Evolutionary conservation across 306 rosid species (phyloP), one percentile per base, ranked within the genome.

Genomic region (Nissolia schottii): DNA sequence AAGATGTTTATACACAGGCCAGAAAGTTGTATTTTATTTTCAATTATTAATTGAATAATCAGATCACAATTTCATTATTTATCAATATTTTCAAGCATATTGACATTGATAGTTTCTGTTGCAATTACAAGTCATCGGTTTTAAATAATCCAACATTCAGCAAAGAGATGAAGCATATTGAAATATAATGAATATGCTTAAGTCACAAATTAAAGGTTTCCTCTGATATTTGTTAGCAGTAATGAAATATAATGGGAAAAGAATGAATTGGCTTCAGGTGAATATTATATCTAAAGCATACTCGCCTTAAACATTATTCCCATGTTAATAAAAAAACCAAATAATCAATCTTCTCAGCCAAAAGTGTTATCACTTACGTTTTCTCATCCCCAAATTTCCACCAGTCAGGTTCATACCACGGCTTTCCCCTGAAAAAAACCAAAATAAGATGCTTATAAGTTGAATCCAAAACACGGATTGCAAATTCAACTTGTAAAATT

Each of bases 341-440:
- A 60, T 22, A 68, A 11, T 23, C 45, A 59, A 43, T 54, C 46
- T 58, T 68, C 35, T 56, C 58, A 34, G 24, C 43, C 59, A 54
- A 60, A 50, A 56, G 82, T 49, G 32, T 60, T 20, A 78, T 78
- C 67, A 86, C 97, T 88, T 88, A 95, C 99, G 93, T 34, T 83
- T 89, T 95, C 69, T 89, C 96, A 80, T 95, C 99, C 12, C 99
- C 97, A 81, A 95, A 95, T 82, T 92, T 95, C 99, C 97, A 95
- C 97, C 97, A 89, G 0, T 95, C 99, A 50, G 99, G 97, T 80
- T 95, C 99, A 70, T 88, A 92, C 99, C 99, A 95, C 38, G 82
- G 59, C 79, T 92, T 92, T 69, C 97, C 97, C 70, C 97, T 95
- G 90, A 67, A 84, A 68, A 81, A 43, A 62, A 69, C 32, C 60